Percentiles rank a stretch among this genome's conserved stretches.
Evolutionary conservation across 208 protist species (phyloP).

Genomic region (Crithidia fasciculata): DNA sequence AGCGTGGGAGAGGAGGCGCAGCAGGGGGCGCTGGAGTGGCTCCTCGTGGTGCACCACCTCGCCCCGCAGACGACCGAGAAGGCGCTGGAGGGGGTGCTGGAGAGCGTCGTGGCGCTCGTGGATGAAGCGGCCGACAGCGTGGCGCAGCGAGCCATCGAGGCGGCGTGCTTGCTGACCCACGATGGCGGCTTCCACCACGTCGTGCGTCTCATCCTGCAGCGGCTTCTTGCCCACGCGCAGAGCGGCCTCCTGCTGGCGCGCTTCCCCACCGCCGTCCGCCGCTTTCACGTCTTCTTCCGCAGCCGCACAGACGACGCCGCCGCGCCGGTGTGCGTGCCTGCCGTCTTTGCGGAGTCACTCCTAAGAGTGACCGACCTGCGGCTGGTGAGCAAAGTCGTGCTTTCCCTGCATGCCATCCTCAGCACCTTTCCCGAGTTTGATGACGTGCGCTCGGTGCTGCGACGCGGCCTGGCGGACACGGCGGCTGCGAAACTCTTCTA

Average conservation of each 20-base stretch:
- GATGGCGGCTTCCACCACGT: conserved; percentile 40
- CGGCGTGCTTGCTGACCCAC: conserved; percentile 46
- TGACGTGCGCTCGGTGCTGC: conserved; percentile 77
- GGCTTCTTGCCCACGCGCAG: conserved; percentile 20
- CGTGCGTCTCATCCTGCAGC: conserved; percentile 28
- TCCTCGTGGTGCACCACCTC: conserved; percentile 49
- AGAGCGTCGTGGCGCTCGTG: conserved; percentile 36
- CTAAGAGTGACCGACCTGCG: conserved; percentile 46
- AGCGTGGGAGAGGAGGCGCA: conserved; percentile 50
- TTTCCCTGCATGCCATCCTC: conserved; percentile 71
- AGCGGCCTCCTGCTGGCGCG: conserved; percentile 39
- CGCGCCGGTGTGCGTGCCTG: conserved; percentile 18
- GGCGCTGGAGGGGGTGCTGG: conserved; percentile 34
- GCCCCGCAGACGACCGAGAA: conserved; percentile 27
- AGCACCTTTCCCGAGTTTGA: conserved; percentile 91
- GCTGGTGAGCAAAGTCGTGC: conserved; percentile 70
- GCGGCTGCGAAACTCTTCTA: conserved; percentile 43
- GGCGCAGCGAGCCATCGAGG: conserved; percentile 51
- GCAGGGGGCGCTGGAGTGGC: conserved; percentile 62
- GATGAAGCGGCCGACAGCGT: conserved; percentile 52
- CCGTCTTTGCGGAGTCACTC: conserved; percentile 25
- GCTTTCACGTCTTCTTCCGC: conserved; percentile 39
- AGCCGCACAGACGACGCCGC: neutral
- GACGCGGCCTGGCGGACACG: conserved; percentile 34
- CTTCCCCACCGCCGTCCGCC: conserved; percentile 54